A percentile compares a stretch with the other conserved stretches of the same genome.
Conservation (phyloP, 139 green algal genomes). For the Auxenochlorella pyrenoidosa region DNA sequence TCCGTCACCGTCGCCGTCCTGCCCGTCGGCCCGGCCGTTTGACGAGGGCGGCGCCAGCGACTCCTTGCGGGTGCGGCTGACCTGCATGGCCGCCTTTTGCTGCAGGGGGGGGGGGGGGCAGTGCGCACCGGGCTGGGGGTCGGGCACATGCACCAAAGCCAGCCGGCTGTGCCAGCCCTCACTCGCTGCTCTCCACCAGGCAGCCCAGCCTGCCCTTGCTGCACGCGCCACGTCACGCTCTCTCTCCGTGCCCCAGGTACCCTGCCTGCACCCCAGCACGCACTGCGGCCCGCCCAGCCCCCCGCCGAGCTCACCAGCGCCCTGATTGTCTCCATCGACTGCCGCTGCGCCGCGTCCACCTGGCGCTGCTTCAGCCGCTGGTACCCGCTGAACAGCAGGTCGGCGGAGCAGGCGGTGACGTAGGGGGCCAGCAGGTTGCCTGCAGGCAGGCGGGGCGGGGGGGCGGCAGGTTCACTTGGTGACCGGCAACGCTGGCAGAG, state of each 20-base stretch:
- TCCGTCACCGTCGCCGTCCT: neutral
- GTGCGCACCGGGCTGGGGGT: neutral
- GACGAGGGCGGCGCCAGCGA: neutral
- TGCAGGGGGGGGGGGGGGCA: neutral
- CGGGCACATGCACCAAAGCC: neutral
- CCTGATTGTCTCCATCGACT: neutral
- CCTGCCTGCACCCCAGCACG: too few relatives aligned
- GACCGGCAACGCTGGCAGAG: too few relatives aligned
- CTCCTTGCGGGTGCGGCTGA: neutral
- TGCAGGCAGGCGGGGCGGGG: neutral
- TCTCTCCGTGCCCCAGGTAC: too few relatives aligned
- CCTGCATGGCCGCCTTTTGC: neutral
- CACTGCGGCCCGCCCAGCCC: too few relatives aligned
- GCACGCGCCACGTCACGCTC: too few relatives aligned
- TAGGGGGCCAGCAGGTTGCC: slow-evolving; percentile 42
- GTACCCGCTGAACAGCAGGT: slow-evolving; percentile 35
- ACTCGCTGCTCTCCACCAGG: too few relatives aligned
- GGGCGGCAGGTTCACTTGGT: too few relatives aligned
- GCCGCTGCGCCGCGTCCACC: slow-evolving; percentile 4
- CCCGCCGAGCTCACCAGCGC: neutral
- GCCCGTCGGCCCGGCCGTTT: neutral
- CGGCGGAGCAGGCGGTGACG: slow-evolving; percentile 16
- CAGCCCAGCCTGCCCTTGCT: too few relatives aligned
- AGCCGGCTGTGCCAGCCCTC: too few relatives aligned
- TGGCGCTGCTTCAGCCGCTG: slow-evolving; percentile 18